Base-by-base conservation (phyloP, 2,329 filamentous ascomycete species). In the Colletotrichum caudatum region DNA sequence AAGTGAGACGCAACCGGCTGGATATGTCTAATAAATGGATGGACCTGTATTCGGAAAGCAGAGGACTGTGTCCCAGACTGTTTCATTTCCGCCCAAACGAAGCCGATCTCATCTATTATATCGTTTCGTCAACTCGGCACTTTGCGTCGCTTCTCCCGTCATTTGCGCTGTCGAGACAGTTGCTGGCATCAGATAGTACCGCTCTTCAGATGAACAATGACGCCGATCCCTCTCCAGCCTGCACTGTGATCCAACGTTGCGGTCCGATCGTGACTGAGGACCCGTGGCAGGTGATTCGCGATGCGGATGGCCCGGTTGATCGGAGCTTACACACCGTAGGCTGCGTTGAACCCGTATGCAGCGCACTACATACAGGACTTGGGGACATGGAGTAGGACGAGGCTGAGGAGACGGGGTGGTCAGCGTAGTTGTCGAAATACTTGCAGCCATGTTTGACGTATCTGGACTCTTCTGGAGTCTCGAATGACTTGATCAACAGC, bases 381-480 rank as follows among this genome's bases (percentile, higher is more conserved):
- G 54, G 35, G 48, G 26, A 29, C 26, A 35, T 6, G 12, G 29
- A 20, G 39, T 14, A 41, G 37, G 48, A 33, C 29, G 20, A 23
- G 6, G 20, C 26, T 7, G 44, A 20, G 29, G 4, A 20, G n/a
- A 37, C 46, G 62, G 67, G 62, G 48, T 48, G 54, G 33, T 44
- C 56, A 63, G 67, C 56, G 48, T 56, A 61, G 63, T 66, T 61
- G 39, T 41, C 12, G n/a, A 60, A 60, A 20, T 58, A n/a, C 57
- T 39, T 20, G 61, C 35, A 48, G 59, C 14, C n/a, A 63, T 6
- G 16, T 62, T 46, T n/a, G 29, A 29, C 2, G 11, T 20, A 29
- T 18, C 26, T n/a, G 26, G 51, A 20, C 23, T 53, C 50, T 48
- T 48, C 16, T 20, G 26, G 7, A 5, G 12, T 20, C 26, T 29